These are phyloP conservation scores for Rhipidocladum racemiflorum DNA, from an alignment of 176 grass and related monocot species.

Conservation along the genomic window DNA sequence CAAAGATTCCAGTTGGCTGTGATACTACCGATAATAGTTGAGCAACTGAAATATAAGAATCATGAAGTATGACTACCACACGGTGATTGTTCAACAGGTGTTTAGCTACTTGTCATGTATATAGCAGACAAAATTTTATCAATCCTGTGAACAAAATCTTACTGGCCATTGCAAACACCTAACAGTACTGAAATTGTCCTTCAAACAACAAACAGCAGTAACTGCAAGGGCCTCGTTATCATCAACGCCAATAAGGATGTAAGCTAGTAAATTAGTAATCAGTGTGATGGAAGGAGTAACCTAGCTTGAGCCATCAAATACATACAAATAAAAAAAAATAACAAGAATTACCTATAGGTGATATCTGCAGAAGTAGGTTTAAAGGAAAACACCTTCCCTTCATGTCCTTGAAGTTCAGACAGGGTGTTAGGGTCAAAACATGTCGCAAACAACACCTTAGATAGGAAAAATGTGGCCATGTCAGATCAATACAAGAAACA, in stretches of 20 bases:
- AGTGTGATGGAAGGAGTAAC: neutral
- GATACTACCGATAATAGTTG: conserved; percentile 1
- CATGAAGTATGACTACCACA: neutral
- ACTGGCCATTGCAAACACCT: neutral
- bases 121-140: conserved; percentile 15
- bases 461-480: neutral
- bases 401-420: conserved; percentile 64
- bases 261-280: conserved; percentile 16
- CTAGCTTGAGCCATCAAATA: conserved; percentile 8
- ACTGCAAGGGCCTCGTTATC: neutral
- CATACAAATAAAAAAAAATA: neutral
- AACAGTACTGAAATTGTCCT: neutral
- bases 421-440: conserved; percentile 71
- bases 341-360: conserved; percentile 57
- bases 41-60: neutral
- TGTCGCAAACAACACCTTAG: conserved; percentile 90
- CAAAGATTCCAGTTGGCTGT: neutral
- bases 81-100: neutral
- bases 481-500: conserved; percentile 22
- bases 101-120: neutral
- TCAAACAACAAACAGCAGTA: neutral
- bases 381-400: conserved; percentile 66
- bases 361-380: conserved; percentile 87
- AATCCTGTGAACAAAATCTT: neutral
- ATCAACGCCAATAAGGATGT: neutral